These are phyloP conservation scores for Chlorella sp. DNA, from an alignment of 139 green algal genomes.

Conservation along the genomic window DNA sequence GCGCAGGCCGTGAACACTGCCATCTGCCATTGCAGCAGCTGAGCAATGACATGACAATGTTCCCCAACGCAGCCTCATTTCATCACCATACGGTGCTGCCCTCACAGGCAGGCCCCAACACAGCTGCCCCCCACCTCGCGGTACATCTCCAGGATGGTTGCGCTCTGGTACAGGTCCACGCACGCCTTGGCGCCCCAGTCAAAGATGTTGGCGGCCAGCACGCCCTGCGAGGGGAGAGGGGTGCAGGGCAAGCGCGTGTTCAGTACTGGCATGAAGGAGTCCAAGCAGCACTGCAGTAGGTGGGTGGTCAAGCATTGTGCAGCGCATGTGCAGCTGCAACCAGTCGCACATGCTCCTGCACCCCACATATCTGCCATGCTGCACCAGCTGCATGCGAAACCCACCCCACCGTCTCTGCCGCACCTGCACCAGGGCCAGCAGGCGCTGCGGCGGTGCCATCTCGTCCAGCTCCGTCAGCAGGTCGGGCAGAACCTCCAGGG, in stretches of 20 bases:
- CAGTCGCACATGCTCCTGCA: no score
- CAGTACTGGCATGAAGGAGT: not conserved
- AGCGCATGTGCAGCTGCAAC: no score
- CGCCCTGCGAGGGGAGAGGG: conserved; percentile 55
- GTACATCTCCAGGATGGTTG: conserved; percentile 98
- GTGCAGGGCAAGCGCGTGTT: not conserved
- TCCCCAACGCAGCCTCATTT: no score
- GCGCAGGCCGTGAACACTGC: no score
- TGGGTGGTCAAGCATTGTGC: no score
- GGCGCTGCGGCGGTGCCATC: conserved; percentile 62
- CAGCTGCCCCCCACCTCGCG: conserved; percentile 41
- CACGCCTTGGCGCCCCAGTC: conserved; percentile 95
- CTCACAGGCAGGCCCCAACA: no score
- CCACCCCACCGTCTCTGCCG: no score
- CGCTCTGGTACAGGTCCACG: conserved; percentile 92
- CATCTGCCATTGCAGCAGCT: no score
- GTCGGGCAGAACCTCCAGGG: conserved; percentile 92
- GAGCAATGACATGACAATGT: not conserved
- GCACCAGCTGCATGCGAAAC: no score
- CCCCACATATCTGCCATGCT: no score
- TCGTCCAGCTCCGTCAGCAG: conserved; percentile 92
- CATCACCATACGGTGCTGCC: no score
- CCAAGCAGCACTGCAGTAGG: no score
- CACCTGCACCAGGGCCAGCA: conserved; percentile 85
- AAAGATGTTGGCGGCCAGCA: conserved; percentile 98